phyloP scores from a whole-genome alignment of 345 rosid genomes.

The Brassica incana region DNA sequence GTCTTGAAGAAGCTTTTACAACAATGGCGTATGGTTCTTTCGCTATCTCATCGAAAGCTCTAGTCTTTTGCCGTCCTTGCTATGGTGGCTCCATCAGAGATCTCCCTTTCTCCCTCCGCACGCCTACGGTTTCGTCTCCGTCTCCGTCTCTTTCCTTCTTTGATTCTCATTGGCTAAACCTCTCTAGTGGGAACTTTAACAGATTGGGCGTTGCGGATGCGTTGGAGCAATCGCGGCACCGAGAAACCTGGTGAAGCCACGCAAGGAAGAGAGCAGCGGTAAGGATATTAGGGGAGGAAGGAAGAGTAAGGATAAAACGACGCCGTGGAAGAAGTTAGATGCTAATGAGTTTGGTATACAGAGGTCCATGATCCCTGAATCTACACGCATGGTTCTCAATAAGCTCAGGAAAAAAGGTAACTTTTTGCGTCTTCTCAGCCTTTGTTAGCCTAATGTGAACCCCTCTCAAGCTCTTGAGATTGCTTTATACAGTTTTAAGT shows the following conservation, averaged over 20 bases:
- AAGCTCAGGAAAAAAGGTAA: conserved; percentile 55
- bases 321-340: conserved; percentile 51
- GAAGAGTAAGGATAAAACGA: conserved; percentile 30
- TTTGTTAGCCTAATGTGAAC: background rate
- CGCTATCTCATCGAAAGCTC: conserved; percentile 35
- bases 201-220: conserved; percentile 41
- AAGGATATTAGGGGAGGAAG: conserved; percentile 25
- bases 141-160: background rate
- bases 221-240: conserved; percentile 38
- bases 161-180: background rate
- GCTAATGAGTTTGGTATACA: conserved; percentile 63
- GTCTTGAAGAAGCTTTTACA: conserved; percentile 26
- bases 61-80: conserved; percentile 37
- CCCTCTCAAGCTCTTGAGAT: background rate
- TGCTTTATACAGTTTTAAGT: background rate
- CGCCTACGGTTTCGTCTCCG: conserved; percentile 37
- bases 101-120: conserved; percentile 38
- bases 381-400: conserved; percentile 59
- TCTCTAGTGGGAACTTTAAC: background rate
- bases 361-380: conserved; percentile 57
- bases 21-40: conserved; percentile 36
- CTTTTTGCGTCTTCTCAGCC: background rate
- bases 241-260: conserved; percentile 28
- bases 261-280: conserved; percentile 34
- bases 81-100: conserved; percentile 40